Evolutionary conservation across 208 protist species (phyloP).

Genomic region (Angomonas ambiguus): DNA sequence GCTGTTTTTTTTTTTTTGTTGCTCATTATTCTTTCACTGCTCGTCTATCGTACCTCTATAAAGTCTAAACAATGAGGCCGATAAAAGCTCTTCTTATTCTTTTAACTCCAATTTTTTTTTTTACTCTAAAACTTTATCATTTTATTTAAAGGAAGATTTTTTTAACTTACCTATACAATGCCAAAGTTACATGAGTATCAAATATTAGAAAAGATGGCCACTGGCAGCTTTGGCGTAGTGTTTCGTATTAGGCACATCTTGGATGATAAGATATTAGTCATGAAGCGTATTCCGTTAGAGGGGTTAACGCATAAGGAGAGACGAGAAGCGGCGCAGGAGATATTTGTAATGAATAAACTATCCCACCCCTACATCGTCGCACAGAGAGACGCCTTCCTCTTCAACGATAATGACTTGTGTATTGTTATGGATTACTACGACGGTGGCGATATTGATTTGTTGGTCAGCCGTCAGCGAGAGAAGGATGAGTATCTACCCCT

Average conservation of each 20-base stretch:
- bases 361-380: slow-evolving; percentile 78
- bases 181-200: slow-evolving; percentile 44
- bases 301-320: slow-evolving; percentile 52
- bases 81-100: neutral
- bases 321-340: slow-evolving; percentile 68
- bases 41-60: neutral
- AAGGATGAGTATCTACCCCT: slow-evolving; percentile 61
- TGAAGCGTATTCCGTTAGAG: slow-evolving; percentile 80
- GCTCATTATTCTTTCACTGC: neutral
- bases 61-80: neutral
- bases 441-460: slow-evolving; percentile 79
- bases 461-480: slow-evolving; percentile 56
- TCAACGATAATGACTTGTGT: slow-evolving; percentile 76
- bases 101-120: slow-evolving; percentile 13
- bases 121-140: neutral
- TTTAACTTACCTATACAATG: slow-evolving; percentile 2
- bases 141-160: neutral
- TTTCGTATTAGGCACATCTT: slow-evolving; percentile 59
- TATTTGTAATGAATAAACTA: slow-evolving; percentile 70
- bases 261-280: slow-evolving; percentile 59
- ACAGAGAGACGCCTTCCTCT: slow-evolving; percentile 79
- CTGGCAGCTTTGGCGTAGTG: slow-evolving; percentile 76
- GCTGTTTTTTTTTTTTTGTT: neutral
- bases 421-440: slow-evolving; percentile 91
- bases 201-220: slow-evolving; percentile 81